Conservation (phyloP, 1,139 yeast species). For the Pichia sp. region DNA sequence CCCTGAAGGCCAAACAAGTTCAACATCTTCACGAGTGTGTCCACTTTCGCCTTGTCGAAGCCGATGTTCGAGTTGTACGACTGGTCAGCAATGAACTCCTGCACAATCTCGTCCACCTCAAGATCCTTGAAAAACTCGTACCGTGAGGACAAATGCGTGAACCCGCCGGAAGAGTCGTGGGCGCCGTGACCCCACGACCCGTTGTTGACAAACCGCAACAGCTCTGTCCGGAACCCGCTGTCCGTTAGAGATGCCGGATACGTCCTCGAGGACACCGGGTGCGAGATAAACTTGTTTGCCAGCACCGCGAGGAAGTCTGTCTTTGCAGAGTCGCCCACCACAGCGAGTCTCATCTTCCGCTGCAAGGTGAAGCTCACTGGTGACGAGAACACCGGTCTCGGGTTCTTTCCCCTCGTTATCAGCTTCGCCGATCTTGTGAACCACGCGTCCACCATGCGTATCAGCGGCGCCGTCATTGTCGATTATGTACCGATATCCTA, state of each 20-base stretch:
- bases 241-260: constrained; percentile 46
- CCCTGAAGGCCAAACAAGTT: constrained; percentile 53
- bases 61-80: constrained; percentile 45
- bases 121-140: constrained; percentile 78
- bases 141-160: constrained; percentile 76
- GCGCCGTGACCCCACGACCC: constrained; percentile 35
- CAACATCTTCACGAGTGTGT: constrained; percentile 37
- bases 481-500: too few relatives aligned
- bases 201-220: constrained; percentile 66
- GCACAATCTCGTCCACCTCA: constrained; percentile 74
- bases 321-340: constrained; percentile 45
- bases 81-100: constrained; percentile 52
- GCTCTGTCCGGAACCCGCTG: constrained; percentile 41
- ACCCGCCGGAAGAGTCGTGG: constrained; percentile 33
- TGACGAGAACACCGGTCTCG: constrained; percentile 23
- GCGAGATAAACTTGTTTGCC: constrained; percentile 45
- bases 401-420: constrained; percentile 1
- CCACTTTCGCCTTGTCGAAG: constrained; percentile 18
- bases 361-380: constrained; percentile 32
- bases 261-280: constrained; percentile 51
- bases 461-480: neutral
- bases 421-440: constrained; percentile 1
- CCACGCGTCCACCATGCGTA: constrained; percentile 13
- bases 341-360: constrained; percentile 44
- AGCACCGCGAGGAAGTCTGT: constrained; percentile 41